Base-by-base conservation (phyloP, 805 yeast genomes). In the Cephaloascus albidus region DNA sequence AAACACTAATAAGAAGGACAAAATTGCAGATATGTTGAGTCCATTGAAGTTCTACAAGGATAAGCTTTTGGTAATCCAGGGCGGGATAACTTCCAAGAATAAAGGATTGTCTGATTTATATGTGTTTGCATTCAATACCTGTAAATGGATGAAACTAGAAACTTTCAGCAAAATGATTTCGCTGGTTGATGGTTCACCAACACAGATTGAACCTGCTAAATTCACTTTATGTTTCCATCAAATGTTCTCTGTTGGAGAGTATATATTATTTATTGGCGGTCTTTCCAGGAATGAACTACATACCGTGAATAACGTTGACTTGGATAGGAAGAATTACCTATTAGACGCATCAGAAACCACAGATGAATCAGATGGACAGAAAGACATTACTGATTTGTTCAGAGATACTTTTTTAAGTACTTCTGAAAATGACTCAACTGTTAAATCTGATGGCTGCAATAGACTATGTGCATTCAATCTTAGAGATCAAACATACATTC, bases 51-150 rank as follows among this genome's bases (percentile, higher is more conserved):
- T 10, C 16, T 16, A n/a, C 14, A 15, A 31, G 18, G 33, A 16
- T 14, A 31, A 31, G 33, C 6, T 50, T 5, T 38, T 64, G 5
- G 46, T 61, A 1, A 43, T 60, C 1, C 70, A 65, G 41, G 71
- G 71, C 18, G 71, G 71, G 3, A 61, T 68, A 1, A 44, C 55
- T 36, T 51, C 55, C 18, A 35, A 40, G 8, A 52, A 58, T 15
- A 62, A 23, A 23, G 12, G 72, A 8, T 48, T 57, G 18, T 72
- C 74, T 20, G 79, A 74, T 51, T 46, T 65, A 46, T 74, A 79
- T 79, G 60, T 63, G 56, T 74, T 70, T 43, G 68, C 70, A 44
- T 46, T 74, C 19, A 61, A 60, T 20, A 45, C 58, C 1, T 74
- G 68, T 40, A 49, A 50, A 2, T 74, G 80, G 80, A 33, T 36